phyloP scores from a whole-genome alignment of 805 yeast species.

The Kluyveromyces nonfermentans region DNA sequence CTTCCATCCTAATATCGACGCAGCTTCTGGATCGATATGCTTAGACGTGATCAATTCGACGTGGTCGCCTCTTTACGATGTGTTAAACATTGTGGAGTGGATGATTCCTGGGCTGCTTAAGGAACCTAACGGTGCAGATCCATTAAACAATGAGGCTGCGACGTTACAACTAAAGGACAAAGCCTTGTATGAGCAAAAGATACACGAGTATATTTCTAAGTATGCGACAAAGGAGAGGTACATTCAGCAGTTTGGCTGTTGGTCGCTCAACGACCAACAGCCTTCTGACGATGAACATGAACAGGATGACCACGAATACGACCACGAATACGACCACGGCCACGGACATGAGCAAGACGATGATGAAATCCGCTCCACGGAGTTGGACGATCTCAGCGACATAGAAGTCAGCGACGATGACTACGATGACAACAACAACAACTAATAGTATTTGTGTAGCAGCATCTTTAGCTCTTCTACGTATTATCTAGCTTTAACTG shows the following conservation, averaged over 20 bases:
- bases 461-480: background rate
- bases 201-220: conserved; percentile 60
- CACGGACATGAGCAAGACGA: background rate
- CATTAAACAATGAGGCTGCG: conserved; percentile 85
- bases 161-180: conserved; percentile 64
- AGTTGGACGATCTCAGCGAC: conserved; percentile 22
- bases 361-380: too few relatives aligned
- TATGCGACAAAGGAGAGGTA: conserved; percentile 46
- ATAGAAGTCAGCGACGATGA: conserved; percentile 24
- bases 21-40: conserved; percentile 83
- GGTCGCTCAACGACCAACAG: conserved; percentile 42
- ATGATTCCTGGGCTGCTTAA: conserved; percentile 85
- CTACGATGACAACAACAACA: conserved; percentile 1
- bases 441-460: background rate
- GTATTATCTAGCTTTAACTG: too few relatives aligned
- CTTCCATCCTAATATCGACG: conserved; percentile 93
- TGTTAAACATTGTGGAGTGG: conserved; percentile 82
- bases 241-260: conserved; percentile 35
- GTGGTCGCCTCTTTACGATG: conserved; percentile 97
- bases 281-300: conserved; percentile 34
- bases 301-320: too few relatives aligned
- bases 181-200: conserved; percentile 54
- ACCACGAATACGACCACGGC: conserved; percentile 11
- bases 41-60: conserved; percentile 94
- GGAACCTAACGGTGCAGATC: conserved; percentile 92